Evolutionary conservation across 257 asterid species (phyloP), one percentile per base, ranked within the genome.

Genomic region (Scutellaria baicalensis): DNA sequence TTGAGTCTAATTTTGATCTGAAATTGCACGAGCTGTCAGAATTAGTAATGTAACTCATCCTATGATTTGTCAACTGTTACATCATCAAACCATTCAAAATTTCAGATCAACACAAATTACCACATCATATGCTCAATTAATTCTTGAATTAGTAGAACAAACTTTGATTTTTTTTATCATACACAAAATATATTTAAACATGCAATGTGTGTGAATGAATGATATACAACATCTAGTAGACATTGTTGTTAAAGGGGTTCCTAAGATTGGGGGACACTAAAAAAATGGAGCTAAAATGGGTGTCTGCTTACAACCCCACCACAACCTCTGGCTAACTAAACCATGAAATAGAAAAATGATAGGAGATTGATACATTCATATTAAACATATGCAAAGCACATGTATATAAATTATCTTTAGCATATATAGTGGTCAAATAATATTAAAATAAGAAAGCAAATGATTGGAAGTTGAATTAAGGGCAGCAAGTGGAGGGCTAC

Each of bases 291-390:
- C 35, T 45, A 69, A 39, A 39, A 17, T 45, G 20, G 56, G 70
- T 71, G 76, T 58, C 78, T 31, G 59, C 73, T 68, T 72, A 72
- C 81, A 51, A 16, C 74, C 75, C 78, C 71, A 69, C 81, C 79
- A 72, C 79, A 54, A 68, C 73, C 69, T 57, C 54, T 31, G 59
- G 56, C 68, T 43, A 18, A 48, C 43, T 18, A 43, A 23, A 18
- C 36, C 45, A 38, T 9, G 17, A 68, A 63, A 61, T 71, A 61
- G 57, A 64, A 31, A 57, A 73, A 64, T 64, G 18, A 56, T 23
- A 31, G 38, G 58, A 50, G 60, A 43, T 57, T 57, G 31, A 56
- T 49, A 48, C 18, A 58, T 69, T 54, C 13, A 33, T 56, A 68
- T 69, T 66, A 75, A 76, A 75, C 50, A 65, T 68, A 72, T 55